These are phyloP conservation scores for Halophytophthora batemanensis DNA, from an alignment of 352 stramenopile species.

Conservation along the genomic window DNA sequence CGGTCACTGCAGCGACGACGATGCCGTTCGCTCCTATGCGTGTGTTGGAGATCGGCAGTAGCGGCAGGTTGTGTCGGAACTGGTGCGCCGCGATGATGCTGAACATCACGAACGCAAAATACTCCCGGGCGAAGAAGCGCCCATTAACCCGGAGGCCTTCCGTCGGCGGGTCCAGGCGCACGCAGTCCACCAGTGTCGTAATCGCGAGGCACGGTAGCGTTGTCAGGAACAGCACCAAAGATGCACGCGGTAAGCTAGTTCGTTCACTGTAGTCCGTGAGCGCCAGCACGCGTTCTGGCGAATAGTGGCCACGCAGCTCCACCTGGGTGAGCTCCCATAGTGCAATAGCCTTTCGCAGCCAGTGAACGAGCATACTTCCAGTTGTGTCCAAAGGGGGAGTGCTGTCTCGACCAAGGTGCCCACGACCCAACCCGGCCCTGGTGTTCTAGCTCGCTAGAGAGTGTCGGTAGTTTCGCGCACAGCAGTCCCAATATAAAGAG, in stretches of 20 bases:
- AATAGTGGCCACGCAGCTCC: slow-evolving; percentile 17
- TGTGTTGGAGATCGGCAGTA: slow-evolving; percentile 4
- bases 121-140: slow-evolving; percentile 15
- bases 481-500: too few species aligned
- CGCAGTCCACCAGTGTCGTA: slow-evolving; percentile 7
- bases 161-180: slow-evolving; percentile 10
- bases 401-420: too few species aligned
- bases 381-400: too few species aligned
- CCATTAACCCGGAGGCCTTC: slow-evolving; percentile 10
- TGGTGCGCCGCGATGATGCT: slow-evolving; percentile 11
- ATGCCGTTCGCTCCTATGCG: slow-evolving; percentile 3
- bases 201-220: slow-evolving; percentile 17
- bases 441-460: too few species aligned
- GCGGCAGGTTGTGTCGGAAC: slow-evolving; percentile 9
- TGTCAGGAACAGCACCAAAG: slow-evolving; percentile 6
- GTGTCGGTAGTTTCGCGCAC: too few species aligned
- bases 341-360: too few species aligned
- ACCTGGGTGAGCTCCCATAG: slow-evolving; percentile 10
- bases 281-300: slow-evolving; percentile 2
- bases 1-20: slow-evolving; percentile 3
- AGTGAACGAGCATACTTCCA: too few species aligned
- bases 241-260: neutral
- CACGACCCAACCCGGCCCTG: too few species aligned
- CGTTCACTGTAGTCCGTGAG: slow-evolving; percentile 7
- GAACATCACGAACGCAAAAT: slow-evolving; percentile 16